Percentiles rank a stretch among this genome's conserved stretches.
phyloP scores from a whole-genome alignment of 129 eudicot genomes.

The Calendula officinalis region DNA sequence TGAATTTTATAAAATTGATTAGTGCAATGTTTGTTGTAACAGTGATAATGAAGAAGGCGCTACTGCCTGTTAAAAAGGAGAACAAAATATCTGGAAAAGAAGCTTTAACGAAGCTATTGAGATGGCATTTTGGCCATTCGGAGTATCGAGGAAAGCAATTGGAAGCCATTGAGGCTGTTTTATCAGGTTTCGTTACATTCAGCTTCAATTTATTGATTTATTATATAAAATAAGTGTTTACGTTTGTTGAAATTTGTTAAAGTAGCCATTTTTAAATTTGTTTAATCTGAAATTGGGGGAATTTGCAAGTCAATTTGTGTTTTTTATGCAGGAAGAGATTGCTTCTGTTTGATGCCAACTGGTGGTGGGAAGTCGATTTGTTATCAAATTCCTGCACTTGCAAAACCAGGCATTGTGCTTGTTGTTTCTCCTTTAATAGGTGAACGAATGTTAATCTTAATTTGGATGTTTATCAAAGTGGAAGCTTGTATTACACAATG shows the following conservation, averaged over 20 bases:
- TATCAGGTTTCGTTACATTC: constrained; percentile 51
- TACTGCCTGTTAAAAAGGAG: constrained; percentile 64
- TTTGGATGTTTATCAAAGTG: constrained; percentile 10
- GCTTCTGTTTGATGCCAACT: constrained; percentile 98
- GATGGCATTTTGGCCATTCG: constrained; percentile 96
- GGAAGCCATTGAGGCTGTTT: constrained; percentile 88
- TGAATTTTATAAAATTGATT: background rate
- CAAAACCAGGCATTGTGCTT: constrained; percentile 84
- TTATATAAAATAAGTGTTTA: background rate
- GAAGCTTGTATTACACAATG: constrained; percentile 43
- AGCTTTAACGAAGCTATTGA: constrained; percentile 75
- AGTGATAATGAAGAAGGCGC: constrained; percentile 65
- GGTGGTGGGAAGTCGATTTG: constrained; percentile 99
- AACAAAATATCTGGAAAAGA: constrained; percentile 66
- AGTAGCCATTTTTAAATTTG: background rate
- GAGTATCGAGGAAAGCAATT: constrained; percentile 79
- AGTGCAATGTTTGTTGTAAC: constrained; percentile 1
- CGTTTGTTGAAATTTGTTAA: constrained; percentile 9
- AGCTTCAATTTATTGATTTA: background rate
- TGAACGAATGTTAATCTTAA: constrained; percentile 35
- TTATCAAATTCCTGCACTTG: constrained; percentile 90
- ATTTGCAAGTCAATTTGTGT: background rate
- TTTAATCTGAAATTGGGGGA: constrained; percentile 4
- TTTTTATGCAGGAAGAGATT: constrained; percentile 66
- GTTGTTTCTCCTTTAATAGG: constrained; percentile 98